These are phyloP conservation scores for Solanum clarkiae DNA, from an alignment of 257 asterid genomes.

Conservation along the genomic window DNA sequence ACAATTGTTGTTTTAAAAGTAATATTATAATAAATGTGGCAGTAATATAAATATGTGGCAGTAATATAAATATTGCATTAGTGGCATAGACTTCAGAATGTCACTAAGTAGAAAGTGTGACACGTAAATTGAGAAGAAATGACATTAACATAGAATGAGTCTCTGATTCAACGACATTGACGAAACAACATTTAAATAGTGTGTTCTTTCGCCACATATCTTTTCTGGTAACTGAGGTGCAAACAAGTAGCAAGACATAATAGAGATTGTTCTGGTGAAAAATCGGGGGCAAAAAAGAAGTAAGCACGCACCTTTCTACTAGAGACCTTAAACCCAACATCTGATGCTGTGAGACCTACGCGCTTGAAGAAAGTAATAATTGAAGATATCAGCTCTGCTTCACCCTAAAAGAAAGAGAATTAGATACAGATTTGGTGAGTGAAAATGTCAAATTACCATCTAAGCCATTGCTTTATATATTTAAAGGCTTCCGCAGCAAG, in stretches of 20 bases:
- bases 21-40: neutral
- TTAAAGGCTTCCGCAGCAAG: neutral
- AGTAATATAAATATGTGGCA: neutral
- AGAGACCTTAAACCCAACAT: conserved; percentile 92
- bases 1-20: neutral
- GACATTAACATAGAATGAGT: neutral
- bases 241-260: neutral
- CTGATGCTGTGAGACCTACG: conserved; percentile 87
- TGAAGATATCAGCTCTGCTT: conserved; percentile 88
- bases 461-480: neutral
- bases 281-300: neutral
- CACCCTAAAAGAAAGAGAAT: conserved; percentile 46
- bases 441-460: neutral
- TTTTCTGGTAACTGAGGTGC: neutral
- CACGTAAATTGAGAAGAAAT: neutral
- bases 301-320: conserved; percentile 61
- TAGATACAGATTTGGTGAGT: neutral
- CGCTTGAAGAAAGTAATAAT: conserved; percentile 88
- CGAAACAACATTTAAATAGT: neutral
- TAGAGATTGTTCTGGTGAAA: neutral
- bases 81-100: neutral
- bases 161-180: neutral
- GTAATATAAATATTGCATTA: neutral
- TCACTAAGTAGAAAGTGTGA: neutral
- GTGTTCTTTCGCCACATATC: neutral